These are phyloP conservation scores for Pseudotulostoma volvatum DNA, from an alignment of 495 filamentous ascomycete genomes.

Conservation along the genomic window DNA sequence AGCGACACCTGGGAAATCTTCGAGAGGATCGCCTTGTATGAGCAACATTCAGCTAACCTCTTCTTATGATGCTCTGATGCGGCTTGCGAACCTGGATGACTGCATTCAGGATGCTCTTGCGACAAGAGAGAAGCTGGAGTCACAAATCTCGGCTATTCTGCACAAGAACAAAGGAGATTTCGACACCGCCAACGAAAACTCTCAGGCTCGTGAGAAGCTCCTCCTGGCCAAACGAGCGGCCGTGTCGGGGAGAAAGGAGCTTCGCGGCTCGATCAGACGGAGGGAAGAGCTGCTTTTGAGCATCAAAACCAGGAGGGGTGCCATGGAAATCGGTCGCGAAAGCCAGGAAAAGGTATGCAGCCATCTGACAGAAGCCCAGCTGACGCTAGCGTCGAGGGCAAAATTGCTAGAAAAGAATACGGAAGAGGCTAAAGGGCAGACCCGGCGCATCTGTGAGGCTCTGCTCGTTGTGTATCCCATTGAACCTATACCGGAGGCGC, in stretches of 20 bases:
- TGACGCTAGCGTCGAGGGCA: conserved; percentile 39
- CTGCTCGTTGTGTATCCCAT: conserved; percentile 66
- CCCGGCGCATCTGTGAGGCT: conserved; percentile 73
- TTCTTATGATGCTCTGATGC: conserved; percentile 84
- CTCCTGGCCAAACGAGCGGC: conserved; percentile 43
- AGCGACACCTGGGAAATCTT: conserved; percentile 8
- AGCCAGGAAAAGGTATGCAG: conserved; percentile 36
- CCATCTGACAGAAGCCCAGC: conserved; percentile 34
- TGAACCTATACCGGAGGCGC: conserved; percentile 39
- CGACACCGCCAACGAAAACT: conserved; percentile 31
- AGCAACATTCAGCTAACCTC: conserved; percentile 44
- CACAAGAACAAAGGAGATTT: conserved; percentile 31
- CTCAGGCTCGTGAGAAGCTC: conserved; percentile 47
- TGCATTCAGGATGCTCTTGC: conserved; percentile 81
- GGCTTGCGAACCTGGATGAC: conserved; percentile 73
- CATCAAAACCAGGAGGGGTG: conserved; percentile 44
- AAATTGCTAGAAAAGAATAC: conserved; percentile 37
- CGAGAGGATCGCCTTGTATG: conserved; percentile 7
- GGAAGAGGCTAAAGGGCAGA: conserved; percentile 58
- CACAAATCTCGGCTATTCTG: conserved; percentile 63
- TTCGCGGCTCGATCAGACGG: conserved; percentile 42
- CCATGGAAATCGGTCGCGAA: conserved; percentile 45
- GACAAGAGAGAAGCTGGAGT: conserved; percentile 55
- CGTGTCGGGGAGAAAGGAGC: conserved; percentile 40
- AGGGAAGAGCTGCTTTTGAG: conserved; percentile 49